Percentiles rank a stretch among this genome's conserved stretches.
phyloP scores from a whole-genome alignment of 192 early-diverging fungal genomes.

The Linnemannia elongata region DNA sequence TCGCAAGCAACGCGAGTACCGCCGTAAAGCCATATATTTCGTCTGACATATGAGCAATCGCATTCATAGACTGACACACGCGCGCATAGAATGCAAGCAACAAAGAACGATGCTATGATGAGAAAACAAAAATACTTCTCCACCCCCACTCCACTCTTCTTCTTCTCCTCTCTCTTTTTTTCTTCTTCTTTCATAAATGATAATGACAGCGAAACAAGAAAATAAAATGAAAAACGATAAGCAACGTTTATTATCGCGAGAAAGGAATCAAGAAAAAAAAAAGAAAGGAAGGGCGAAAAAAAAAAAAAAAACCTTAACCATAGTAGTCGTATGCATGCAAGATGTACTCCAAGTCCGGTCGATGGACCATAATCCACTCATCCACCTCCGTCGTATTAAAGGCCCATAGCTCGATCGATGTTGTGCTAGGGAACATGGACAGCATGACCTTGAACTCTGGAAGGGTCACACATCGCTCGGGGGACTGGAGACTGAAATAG shows the following conservation, averaged over 20 bases:
- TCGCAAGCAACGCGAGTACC: slow-evolving; percentile 84
- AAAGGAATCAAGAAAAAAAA: not conserved
- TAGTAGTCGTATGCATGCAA: not conserved
- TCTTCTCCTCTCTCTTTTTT: not conserved
- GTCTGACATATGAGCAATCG: slow-evolving; percentile 26
- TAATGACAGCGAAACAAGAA: not conserved
- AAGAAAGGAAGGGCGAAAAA: not conserved
- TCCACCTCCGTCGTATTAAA: not conserved
- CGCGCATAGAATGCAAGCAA: too few species aligned
- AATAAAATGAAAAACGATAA: not conserved
- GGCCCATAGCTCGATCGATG: not conserved
- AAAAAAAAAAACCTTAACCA: not conserved
- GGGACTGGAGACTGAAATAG: not conserved
- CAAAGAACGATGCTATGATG: too few species aligned
- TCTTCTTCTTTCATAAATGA: not conserved
- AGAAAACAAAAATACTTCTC: not conserved
- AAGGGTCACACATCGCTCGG: not conserved
- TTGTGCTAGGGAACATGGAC: not conserved
- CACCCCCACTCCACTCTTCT: not conserved
- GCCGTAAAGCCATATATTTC: slow-evolving; percentile 76
- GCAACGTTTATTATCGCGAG: not conserved
- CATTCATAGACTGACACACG: not conserved
- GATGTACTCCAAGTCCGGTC: not conserved
- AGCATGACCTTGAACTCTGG: not conserved
- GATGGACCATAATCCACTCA: not conserved